phyloP scores from a whole-genome alignment of 2,329 filamentous ascomycete species.

The Truncatella angustata region DNA sequence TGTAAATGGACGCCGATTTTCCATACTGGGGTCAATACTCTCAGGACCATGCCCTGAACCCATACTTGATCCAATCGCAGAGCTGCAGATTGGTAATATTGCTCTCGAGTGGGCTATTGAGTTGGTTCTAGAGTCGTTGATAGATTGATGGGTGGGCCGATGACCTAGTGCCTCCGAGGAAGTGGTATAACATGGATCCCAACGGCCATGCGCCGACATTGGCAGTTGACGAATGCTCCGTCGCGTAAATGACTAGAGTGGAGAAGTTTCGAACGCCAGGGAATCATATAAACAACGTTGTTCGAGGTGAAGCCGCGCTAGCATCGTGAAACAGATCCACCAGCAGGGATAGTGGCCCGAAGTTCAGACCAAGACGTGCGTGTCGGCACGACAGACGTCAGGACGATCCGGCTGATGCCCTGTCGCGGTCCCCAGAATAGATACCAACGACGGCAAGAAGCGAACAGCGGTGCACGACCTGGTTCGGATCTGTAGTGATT shows the following conservation, averaged over 20 bases:
- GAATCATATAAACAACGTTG: constrained; percentile 8
- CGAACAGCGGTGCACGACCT: background rate
- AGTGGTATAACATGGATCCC: background rate
- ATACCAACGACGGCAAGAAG: background rate
- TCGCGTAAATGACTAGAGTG: background rate
- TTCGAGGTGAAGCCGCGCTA: background rate
- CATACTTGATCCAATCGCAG: background rate
- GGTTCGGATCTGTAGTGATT: background rate
- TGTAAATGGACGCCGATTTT: background rate
- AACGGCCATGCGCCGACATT: constrained; percentile 7
- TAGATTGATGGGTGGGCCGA: constrained; percentile 6
- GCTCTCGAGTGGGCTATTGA: background rate
- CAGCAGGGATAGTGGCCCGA: background rate
- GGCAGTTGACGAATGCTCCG: constrained; percentile 4
- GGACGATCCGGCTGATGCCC: background rate
- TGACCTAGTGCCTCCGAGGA: background rate
- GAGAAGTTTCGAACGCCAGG: constrained; percentile 2
- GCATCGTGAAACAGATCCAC: constrained; percentile 5
- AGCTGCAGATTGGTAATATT: constrained; percentile 1
- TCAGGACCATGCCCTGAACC: background rate
- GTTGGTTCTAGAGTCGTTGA: constrained; percentile 7
- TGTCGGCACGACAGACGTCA: background rate
- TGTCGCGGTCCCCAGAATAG: background rate
- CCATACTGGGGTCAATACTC: background rate
- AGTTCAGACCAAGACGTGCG: background rate